Evolutionary conservation across 2,329 filamentous ascomycete species (phyloP), one percentile per base, ranked within the genome.

Genomic region (Xylaria arbuscula): DNA sequence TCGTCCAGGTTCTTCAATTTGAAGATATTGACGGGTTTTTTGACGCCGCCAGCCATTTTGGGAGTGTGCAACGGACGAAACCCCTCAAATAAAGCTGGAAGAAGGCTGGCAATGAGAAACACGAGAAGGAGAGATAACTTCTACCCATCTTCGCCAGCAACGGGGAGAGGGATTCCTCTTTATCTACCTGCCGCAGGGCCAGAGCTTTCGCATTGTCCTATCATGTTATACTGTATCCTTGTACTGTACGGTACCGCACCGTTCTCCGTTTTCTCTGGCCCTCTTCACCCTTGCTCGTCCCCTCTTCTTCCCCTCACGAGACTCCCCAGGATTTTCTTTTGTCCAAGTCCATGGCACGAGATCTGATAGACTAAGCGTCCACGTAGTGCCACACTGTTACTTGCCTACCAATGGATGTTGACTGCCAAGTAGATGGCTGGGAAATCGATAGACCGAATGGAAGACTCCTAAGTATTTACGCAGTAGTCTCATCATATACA

Each of bases 1-100:
- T 92, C 91, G 67, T 87, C 87, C 57, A 89, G 83, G 70, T 91
- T 79, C 75, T 88, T 85, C 69, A 90, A 80, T 74, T 83, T 86
- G 81, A 93, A 93, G 75, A 93, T 82, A 74, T 88, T 87, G 78
- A 78, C 75, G 45, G 77, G 76, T 66, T 78, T 78, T 73, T 78
- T 78, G 56, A 77, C 76, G 36, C 77, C 76, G 50, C 73, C 75
- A 19, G 76, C 76, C 76, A 78, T 77, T 56, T 62, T 74, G 61
- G 28, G 62, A 19, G 47, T 45, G 24, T 32, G 48, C 5, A 19
- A 17, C 17, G 5, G 15, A 50, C 10, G 34, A 57, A 36, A 50
- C 53, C 60, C 48, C 50, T 34, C 54, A 32, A 28, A 48, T 22
- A 32, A 34, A 13, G 47, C 36, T 17, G 45, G 36, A n/a, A n/a